Evolutionary conservation across 192 early-diverging fungal genomes (phyloP), one percentile per base, ranked within the genome.

Genomic region (Umbelopsis isabellina): DNA sequence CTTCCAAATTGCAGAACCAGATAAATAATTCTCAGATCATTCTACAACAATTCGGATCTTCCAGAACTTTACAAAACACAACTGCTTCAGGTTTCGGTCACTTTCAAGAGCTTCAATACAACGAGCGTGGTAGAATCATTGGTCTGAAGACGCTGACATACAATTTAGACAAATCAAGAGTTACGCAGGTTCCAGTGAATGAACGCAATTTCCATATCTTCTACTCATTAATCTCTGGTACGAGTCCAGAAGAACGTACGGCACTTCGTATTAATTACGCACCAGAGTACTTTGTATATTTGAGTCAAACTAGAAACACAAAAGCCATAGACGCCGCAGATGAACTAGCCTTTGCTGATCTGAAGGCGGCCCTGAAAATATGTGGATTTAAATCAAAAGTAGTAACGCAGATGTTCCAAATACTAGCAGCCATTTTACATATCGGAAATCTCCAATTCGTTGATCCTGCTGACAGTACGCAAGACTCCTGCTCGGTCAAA

Each of bases 41-140:
- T 55, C 72, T 95, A 16, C 89, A 94, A 69, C 90, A 92, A 8
- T 95, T 98, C 74, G 91, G 91, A 25, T 86, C 84, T 46, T 86
- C 91, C 11, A 76, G 85, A 66, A 93, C 93, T 4, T 45, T 71
- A 15, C 73, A 83, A 51, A 91, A 91, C 68, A 80, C 72, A 27
- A 85, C 82, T 74, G 88, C 93, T 2, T 94, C 93, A 16, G 87
- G 91, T 23, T 91, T 85, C 46, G 91, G 91, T 13, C 81, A 92
- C 53, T 97, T 91, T 83, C 88, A 92, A 33, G 94, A 97, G 80
- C 84, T 94, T 72, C 96, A 99, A 85, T 99, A 93, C 78, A 91
- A 90, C 71, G 90, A 90, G 35, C 78, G 89, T 25, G 95, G 96
- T 35, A 87, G 90, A 23, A 84, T 99, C 68, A 77, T 92, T 15